Evolutionary conservation across 1,284 basidiomycete species (phyloP).

Genomic region (Heterobasidion annosum): DNA sequence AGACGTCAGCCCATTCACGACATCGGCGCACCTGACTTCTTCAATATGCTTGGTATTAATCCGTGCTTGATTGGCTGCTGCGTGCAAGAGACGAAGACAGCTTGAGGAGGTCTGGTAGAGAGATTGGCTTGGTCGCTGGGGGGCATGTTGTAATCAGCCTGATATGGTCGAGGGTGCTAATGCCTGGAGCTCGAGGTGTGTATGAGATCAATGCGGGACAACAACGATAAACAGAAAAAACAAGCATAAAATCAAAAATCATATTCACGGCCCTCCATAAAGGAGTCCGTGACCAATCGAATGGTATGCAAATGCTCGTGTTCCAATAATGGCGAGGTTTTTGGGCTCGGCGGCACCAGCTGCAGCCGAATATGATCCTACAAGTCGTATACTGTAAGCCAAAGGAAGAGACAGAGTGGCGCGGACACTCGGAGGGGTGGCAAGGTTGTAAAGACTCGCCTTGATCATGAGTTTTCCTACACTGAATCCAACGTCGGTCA

Average conservation of each 20-base stretch:
- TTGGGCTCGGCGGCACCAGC: background rate
- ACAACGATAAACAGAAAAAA: background rate
- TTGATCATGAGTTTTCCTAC: slow-evolving; percentile 25
- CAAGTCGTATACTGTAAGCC: background rate
- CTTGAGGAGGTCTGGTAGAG: no score
- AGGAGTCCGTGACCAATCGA: background rate
- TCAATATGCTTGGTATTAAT: no score
- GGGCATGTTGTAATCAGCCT: no score
- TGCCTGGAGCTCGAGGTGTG: no score
- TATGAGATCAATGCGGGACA: no score
- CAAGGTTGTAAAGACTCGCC: slow-evolving; percentile 16
- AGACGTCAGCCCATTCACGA: no score
- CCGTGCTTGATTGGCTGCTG: no score
- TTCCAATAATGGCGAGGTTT: background rate
- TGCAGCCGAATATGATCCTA: background rate
- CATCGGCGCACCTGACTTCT: no score
- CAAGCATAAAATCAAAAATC: background rate
- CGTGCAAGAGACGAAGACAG: no score
- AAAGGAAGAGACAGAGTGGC: background rate
- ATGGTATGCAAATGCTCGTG: background rate
- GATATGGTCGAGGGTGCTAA: no score
- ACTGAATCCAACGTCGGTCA: slow-evolving; percentile 16
- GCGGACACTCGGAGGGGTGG: background rate
- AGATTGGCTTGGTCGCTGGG: no score
- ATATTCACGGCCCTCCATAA: background rate